phyloP scores from a whole-genome alignment of 2,329 filamentous ascomycete species.

The Ascochyta rabiei region DNA sequence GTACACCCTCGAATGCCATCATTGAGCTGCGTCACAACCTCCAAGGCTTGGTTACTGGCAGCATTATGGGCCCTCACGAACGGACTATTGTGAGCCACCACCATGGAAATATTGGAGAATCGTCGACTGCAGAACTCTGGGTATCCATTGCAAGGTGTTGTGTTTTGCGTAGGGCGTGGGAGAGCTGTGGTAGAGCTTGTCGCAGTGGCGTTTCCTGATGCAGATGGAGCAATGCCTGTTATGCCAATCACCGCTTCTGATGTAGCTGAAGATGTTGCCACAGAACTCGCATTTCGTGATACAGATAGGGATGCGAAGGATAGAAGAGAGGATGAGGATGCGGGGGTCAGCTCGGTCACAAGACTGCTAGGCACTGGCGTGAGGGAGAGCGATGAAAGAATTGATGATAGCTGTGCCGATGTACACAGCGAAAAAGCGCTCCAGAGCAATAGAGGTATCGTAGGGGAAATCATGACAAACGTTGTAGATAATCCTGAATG shows the following conservation, averaged over 20 bases:
- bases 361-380: conserved; percentile 19
- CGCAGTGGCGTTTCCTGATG: conserved; percentile 15
- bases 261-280: conserved; percentile 14
- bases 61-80: conserved; percentile 39
- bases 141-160: conserved; percentile 44
- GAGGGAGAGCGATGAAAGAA: conserved; percentile 10
- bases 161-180: conserved; percentile 31
- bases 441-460: conserved; percentile 13
- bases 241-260: conserved; percentile 26
- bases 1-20: conserved; percentile 47
- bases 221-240: conserved; percentile 22
- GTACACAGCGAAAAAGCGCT: conserved; percentile 9
- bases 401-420: conserved; percentile 23
- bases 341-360: not conserved
- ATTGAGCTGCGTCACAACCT: conserved; percentile 39
- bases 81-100: conserved; percentile 46
- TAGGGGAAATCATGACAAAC: conserved; percentile 21
- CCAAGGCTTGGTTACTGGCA: conserved; percentile 41
- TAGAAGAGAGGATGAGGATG: not conserved
- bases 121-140: conserved; percentile 42
- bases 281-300: conserved; percentile 20
- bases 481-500: conserved; percentile 11
- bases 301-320: conserved; percentile 12
- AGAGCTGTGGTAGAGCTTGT: conserved; percentile 15
- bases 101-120: conserved; percentile 45